Conservation (phyloP, 345 rosid species). For the Zanthoxylum bungeanum region DNA sequence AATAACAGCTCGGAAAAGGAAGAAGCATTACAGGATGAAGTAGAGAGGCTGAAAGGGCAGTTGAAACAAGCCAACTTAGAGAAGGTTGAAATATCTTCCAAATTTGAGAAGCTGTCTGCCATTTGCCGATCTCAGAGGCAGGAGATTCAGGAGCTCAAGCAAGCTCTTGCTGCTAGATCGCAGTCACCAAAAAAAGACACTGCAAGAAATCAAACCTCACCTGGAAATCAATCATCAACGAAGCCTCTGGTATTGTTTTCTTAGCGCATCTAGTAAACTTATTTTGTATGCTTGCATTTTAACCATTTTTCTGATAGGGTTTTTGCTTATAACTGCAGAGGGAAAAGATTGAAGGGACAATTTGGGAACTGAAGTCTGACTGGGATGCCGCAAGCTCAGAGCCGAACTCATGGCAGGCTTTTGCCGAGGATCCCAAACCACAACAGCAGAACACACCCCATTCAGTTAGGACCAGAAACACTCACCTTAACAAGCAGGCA, state of each 20-base stretch:
- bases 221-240: conserved; percentile 38
- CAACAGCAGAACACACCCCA: conserved; percentile 31
- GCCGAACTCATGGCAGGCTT: conserved; percentile 74
- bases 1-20: conserved; percentile 37
- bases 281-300: not conserved
- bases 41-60: conserved; percentile 70
- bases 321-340: conserved; percentile 32
- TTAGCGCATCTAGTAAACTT: not conserved
- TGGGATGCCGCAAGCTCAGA: conserved; percentile 46
- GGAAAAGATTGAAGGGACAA: conserved; percentile 36
- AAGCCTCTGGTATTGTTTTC: conserved; percentile 40
- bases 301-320: not conserved
- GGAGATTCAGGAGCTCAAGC: conserved; percentile 96
- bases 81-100: conserved; percentile 75
- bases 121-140: conserved; percentile 95
- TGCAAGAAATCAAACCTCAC: conserved; percentile 39
- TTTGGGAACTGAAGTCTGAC: conserved; percentile 40
- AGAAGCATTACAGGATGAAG: conserved; percentile 60
- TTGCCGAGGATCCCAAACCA: conserved; percentile 51
- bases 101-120: conserved; percentile 89
- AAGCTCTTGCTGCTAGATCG: conserved; percentile 57
- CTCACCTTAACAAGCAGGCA: conserved; percentile 45
- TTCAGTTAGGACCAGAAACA: conserved; percentile 53
- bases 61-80: conserved; percentile 67
- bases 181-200: conserved; percentile 57